A percentile compares a stretch with the other conserved stretches of the same genome.
Evolutionary conservation across 495 filamentous ascomycete genomes (phyloP).

Genomic region (Penicillium ochrochloron): DNA sequence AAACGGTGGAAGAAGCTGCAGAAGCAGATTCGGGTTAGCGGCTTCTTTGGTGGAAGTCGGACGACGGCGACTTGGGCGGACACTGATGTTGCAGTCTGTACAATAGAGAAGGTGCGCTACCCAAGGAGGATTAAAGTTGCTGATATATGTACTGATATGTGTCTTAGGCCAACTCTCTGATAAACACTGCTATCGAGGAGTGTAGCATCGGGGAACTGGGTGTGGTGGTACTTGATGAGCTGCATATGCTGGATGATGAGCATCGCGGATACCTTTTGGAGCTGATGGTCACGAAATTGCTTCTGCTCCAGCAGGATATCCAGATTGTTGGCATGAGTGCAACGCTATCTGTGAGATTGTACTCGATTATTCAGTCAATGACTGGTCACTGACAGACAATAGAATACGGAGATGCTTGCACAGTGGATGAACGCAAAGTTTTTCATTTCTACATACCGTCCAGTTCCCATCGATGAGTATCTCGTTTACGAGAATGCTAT

Average conservation of each 20-base stretch:
- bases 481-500: conserved; percentile 76
- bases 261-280: conserved; percentile 81
- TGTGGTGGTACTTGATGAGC: conserved; percentile 75
- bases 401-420: conserved; percentile 73
- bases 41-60: conserved; percentile 76
- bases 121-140: not conserved
- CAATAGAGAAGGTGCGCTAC: conserved; percentile 74
- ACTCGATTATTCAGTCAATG: not conserved
- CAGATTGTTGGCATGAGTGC: conserved; percentile 87
- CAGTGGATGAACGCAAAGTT: conserved; percentile 74
- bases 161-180: conserved; percentile 72
- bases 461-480: conserved; percentile 75
- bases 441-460: conserved; percentile 75
- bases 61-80: conserved; percentile 70
- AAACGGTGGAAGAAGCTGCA: conserved; percentile 41
- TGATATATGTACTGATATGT: conserved; percentile 2
- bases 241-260: conserved; percentile 83
- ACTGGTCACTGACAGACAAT: not conserved
- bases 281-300: conserved; percentile 76
- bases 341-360: conserved; percentile 63
- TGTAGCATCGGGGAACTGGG: conserved; percentile 66
- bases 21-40: conserved; percentile 63
- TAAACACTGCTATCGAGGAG: conserved; percentile 77
- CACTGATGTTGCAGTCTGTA: conserved; percentile 80
- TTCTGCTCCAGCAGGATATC: conserved; percentile 68